Evolutionary conservation across 768 basidiomycete species (phyloP).

Genomic region (Lanmaoa rubissima): DNA sequence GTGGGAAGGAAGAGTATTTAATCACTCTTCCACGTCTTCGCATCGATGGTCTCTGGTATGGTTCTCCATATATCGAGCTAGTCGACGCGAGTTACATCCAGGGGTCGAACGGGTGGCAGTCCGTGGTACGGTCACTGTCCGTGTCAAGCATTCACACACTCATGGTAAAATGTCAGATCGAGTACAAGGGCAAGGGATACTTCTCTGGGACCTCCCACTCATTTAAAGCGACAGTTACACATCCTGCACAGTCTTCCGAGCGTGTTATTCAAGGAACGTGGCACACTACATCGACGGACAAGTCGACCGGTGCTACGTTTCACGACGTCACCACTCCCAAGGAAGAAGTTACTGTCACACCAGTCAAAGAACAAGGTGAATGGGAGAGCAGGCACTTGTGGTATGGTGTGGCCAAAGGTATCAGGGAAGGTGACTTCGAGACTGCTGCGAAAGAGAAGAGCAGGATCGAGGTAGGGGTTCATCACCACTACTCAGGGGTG

Average conservation of each 20-base stretch:
- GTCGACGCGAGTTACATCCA: slow-evolving; percentile 80
- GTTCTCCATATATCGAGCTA: slow-evolving; percentile 91
- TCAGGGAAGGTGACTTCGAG: slow-evolving; percentile 89
- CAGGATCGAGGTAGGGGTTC: slow-evolving; percentile 72
- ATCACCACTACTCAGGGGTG: background rate
- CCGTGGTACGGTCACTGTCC: slow-evolving; percentile 38
- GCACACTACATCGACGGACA: slow-evolving; percentile 62
- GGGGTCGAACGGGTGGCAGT: slow-evolving; percentile 56
- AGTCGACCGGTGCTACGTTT: slow-evolving; percentile 51
- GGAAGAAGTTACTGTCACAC: slow-evolving; percentile 69
- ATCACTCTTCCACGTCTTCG: slow-evolving; percentile 90
- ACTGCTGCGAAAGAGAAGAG: slow-evolving; percentile 85
- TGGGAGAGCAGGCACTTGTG: slow-evolving; percentile 89
- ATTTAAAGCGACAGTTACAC: slow-evolving; percentile 80
- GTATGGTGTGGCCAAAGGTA: slow-evolving; percentile 85
- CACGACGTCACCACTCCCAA: slow-evolving; percentile 74
- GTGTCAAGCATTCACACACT: slow-evolving; percentile 10
- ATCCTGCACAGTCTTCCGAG: slow-evolving; percentile 42
- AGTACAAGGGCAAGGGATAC: slow-evolving; percentile 97
- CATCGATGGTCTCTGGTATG: slow-evolving; percentile 92
- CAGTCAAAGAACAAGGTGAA: slow-evolving; percentile 63
- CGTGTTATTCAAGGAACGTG: slow-evolving; percentile 77
- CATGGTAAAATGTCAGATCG: slow-evolving; percentile 56
- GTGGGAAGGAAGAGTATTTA: slow-evolving; percentile 68
- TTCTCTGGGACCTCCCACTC: slow-evolving; percentile 90